Conservation (phyloP, 257 asterid genomes). For the Cinchona pubescens region DNA sequence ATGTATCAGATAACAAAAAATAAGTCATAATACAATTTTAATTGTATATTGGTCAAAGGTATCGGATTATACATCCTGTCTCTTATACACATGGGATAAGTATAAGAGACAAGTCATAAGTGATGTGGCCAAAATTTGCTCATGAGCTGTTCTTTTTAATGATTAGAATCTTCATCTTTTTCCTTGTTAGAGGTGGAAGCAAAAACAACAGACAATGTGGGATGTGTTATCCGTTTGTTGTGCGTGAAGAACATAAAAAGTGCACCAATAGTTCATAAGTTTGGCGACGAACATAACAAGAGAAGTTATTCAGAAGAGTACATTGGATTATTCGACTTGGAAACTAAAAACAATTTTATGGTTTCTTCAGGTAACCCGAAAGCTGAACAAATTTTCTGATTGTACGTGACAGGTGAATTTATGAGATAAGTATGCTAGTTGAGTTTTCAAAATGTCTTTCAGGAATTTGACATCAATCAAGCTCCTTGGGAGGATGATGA, state of each 20-base stretch:
- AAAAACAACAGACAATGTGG: conserved; percentile 16
- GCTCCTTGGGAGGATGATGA: conserved; percentile 2
- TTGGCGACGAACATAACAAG: not conserved
- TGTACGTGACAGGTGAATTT: not conserved
- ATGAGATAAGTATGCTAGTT: not conserved
- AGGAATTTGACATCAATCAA: conserved; percentile 12
- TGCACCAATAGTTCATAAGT: conserved; percentile 9
- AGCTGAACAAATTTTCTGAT: not conserved
- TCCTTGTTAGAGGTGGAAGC: conserved; percentile 9
- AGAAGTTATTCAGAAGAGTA: not conserved
- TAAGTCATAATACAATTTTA: too few relatives aligned
- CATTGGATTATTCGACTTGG: conserved; percentile 18
- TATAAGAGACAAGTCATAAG: too few relatives aligned
- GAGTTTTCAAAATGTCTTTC: not conserved
- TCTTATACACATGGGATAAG: too few relatives aligned
- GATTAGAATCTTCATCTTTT: not conserved
- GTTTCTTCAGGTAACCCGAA: conserved; percentile 20
- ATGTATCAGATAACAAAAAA: too few relatives aligned
- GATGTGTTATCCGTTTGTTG: conserved; percentile 13
- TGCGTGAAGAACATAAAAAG: conserved; percentile 4
- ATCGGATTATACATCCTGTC: too few relatives aligned
- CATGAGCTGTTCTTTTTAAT: too few relatives aligned
- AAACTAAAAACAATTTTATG: conserved; percentile 11
- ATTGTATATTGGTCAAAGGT: too few relatives aligned
- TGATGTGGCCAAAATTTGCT: too few relatives aligned